These are phyloP conservation scores for Aurantiochytrium sp. DNA, from an alignment of 108 stramenopile species.

Conservation along the genomic window DNA sequence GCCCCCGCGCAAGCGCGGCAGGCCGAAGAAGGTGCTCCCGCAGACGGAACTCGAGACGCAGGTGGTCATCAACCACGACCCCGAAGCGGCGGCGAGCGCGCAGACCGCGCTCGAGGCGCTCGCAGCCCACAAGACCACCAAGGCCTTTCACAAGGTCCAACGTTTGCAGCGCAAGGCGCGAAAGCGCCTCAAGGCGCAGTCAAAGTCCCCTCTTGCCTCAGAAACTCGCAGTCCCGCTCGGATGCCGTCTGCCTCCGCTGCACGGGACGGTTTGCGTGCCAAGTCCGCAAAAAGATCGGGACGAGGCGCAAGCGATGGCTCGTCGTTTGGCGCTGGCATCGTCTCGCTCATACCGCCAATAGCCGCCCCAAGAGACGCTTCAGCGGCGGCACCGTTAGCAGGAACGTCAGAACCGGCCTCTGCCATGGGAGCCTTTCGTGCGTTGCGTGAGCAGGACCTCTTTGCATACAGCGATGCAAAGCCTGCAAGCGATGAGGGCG, in stretches of 20 bases:
- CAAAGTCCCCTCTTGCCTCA: background rate
- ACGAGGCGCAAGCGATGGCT: too few species aligned
- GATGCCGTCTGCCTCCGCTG: background rate
- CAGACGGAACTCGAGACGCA: background rate
- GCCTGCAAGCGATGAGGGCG: background rate
- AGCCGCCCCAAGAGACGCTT: background rate
- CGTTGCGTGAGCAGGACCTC: background rate
- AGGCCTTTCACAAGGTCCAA: background rate
- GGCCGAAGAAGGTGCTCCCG: too few species aligned
- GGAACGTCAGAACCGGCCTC: too few species aligned
- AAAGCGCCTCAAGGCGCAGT: background rate
- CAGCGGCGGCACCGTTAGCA: background rate
- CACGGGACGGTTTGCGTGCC: too few species aligned
- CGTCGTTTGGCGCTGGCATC: too few species aligned
- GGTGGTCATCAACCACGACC: background rate
- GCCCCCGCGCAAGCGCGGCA: too few species aligned
- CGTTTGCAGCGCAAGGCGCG: background rate
- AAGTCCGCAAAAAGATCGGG: too few species aligned
- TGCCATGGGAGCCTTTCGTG: background rate
- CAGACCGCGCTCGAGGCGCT: background rate
- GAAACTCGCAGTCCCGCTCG: background rate
- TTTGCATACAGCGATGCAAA: background rate
- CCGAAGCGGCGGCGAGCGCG: background rate
- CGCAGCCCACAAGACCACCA: background rate
- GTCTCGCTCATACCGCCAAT: background rate